Conservation (phyloP, 805 yeast species). For the Saccharomycodes ludwigii region DNA sequence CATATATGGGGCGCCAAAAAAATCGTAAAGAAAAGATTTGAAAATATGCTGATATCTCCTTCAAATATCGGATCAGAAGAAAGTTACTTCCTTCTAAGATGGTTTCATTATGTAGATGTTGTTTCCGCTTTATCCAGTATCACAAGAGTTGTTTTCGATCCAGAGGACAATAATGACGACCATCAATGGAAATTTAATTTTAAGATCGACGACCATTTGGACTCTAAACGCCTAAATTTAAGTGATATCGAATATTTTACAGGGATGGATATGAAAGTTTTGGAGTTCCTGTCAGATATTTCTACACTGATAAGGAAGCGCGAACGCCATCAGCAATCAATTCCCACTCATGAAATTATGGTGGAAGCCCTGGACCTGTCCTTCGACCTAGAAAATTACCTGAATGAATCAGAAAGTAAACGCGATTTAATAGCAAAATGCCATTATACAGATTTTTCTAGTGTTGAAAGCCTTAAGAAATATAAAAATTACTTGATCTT, state of each 20-base stretch:
- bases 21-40: constrained; percentile 27
- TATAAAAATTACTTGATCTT: constrained; percentile 17
- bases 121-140: constrained; percentile 52
- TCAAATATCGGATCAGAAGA: constrained; percentile 11
- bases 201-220: no score
- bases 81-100: constrained; percentile 44
- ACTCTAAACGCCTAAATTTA: constrained; percentile 17
- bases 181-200: no score
- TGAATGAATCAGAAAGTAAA: constrained; percentile 14
- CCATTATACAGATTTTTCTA: constrained; percentile 6
- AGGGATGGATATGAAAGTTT: constrained; percentile 54
- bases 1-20: constrained; percentile 60
- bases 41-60: constrained; percentile 8
- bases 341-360: constrained; percentile 14
- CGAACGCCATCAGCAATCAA: constrained; percentile 9
- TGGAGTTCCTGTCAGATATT: constrained; percentile 46
- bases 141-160: constrained; percentile 8
- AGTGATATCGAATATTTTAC: constrained; percentile 45
- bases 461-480: constrained; percentile 5
- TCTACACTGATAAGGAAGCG: constrained; percentile 26
- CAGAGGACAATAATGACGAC: no score
- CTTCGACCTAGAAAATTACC: constrained; percentile 17
- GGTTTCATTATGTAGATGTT: constrained; percentile 60
- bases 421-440: constrained; percentile 16
- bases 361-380: constrained; percentile 31